Base-by-base conservation (phyloP, 2,329 filamentous ascomycete genomes). In the Aspergillus ochraceoroseus region DNA sequence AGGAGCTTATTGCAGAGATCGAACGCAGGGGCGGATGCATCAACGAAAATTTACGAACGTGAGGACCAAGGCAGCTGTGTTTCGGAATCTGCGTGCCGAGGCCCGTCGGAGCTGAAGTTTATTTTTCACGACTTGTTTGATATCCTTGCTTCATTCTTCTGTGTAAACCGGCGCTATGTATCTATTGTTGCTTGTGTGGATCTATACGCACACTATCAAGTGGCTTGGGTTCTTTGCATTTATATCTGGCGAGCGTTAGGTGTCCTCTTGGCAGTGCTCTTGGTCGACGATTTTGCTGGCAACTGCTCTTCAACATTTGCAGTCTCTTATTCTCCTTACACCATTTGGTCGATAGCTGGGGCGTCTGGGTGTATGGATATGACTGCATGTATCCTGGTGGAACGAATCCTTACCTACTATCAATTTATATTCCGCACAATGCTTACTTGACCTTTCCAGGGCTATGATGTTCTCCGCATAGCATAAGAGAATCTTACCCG, bases 11-110 rank as follows among this genome's bases (percentile, higher is more conserved):
- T 38, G 66, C 72, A 17, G 68, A 74, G 45, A 72, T 83, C 27
- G 78, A 84, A 54, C 71, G 69, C 32, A 68, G 70, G 9, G 79
- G 80, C 9, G 78, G 78, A 1, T 65, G 68, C 2, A 75, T 85
- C 18, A 62, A 65, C 19, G 63, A 67, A 23, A 52, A 59, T 3
- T 51, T 65, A 47, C 63, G 61, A 22, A 27, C 38, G 7, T 51
- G 38, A 49, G 17, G n/a, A n/a, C n/a, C n/a, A n/a, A n/a, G 15
- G 14, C 15, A 17, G 14, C 26, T 23, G 7, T 30, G 5, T 23
- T 11, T 27, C 25, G 19, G 35, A n/a, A 35, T 32, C 8, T 32
- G 8, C 18, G 27, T 30, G 13, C 28, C 31, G 38, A 44, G 27
- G 33, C 32, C 36, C 20, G 31, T 31, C 30, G 26, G 35, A 13